These are phyloP conservation scores for Logfia minima DNA, from an alignment of 129 eudicot genomes.

Conservation along the genomic window DNA sequence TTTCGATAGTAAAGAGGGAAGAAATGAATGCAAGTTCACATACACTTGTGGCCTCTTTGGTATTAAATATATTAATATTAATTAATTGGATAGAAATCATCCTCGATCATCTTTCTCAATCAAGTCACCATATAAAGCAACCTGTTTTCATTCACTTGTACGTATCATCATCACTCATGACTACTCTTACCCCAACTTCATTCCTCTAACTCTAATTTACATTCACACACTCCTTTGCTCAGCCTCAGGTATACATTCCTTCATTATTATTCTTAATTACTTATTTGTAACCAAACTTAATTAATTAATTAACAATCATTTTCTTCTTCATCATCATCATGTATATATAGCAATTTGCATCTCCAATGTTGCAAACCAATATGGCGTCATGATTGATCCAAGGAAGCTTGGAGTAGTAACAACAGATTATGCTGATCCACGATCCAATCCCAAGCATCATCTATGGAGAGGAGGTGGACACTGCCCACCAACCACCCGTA, in stretches of 20 bases:
- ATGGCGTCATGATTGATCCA: background rate
- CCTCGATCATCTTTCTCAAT: background rate
- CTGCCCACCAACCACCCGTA: background rate
- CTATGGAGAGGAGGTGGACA: conserved; percentile 37
- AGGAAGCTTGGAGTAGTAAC: conserved; percentile 18
- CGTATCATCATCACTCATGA: background rate
- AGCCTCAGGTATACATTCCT: conserved; percentile 6
- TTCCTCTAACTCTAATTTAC: background rate
- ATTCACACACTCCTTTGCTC: background rate
- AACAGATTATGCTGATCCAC: conserved; percentile 58
- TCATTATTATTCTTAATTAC: background rate
- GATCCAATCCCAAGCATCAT: conserved; percentile 71
- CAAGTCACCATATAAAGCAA: no score
- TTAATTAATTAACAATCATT: background rate
- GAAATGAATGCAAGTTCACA: no score
- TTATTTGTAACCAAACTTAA: no score
- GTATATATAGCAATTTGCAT: background rate
- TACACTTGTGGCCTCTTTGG: no score
- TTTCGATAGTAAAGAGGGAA: no score
- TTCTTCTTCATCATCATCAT: no score
- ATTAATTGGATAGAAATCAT: background rate
- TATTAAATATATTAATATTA: no score
- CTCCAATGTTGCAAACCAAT: conserved; percentile 4
- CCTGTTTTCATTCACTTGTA: background rate
- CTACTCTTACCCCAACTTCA: background rate